Conservation (phyloP, 768 basidiomycete genomes). For the Mycena venus region DNA sequence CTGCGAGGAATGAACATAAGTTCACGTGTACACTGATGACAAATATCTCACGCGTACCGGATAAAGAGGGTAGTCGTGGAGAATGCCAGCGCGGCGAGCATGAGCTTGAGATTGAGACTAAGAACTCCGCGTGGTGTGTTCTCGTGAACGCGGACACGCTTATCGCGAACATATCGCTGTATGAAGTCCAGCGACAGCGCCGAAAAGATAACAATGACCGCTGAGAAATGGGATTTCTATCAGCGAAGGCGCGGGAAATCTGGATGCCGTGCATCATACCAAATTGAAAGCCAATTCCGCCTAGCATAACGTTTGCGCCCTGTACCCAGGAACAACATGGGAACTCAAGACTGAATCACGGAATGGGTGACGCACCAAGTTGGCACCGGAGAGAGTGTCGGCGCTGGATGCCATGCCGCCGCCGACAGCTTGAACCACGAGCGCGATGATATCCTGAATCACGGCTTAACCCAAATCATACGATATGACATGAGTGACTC, state of each 20-base stretch:
- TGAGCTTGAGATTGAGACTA: slow-evolving; percentile 23
- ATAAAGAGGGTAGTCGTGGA: slow-evolving; percentile 60
- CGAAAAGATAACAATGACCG: slow-evolving; percentile 57
- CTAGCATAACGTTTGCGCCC: slow-evolving; percentile 59
- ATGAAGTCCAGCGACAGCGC: slow-evolving; percentile 59
- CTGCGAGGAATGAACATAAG: not conserved
- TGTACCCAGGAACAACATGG: not conserved
- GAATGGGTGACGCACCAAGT: not conserved
- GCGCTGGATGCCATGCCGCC: slow-evolving; percentile 6
- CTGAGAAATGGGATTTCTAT: slow-evolving; percentile 39
- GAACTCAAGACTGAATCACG: not conserved
- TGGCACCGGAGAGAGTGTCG: slow-evolving; percentile 1
- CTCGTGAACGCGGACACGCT: slow-evolving; percentile 48
- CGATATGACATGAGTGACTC: slow-evolving; percentile 2
- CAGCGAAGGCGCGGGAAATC: not conserved
- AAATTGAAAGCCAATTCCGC: slow-evolving; percentile 73
- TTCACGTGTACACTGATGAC: too few relatives aligned
- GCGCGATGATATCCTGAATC: slow-evolving; percentile 11
- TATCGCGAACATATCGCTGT: slow-evolving; percentile 51
- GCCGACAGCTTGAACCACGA: slow-evolving; percentile 20
- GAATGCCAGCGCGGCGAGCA: slow-evolving; percentile 54
- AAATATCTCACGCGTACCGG: slow-evolving; percentile 58
- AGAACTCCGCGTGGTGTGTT: not conserved
- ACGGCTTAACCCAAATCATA: not conserved
- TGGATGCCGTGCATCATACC: slow-evolving; percentile 41